Base-by-base conservation (phyloP, 2,329 filamentous ascomycete species). In the Ilyonectria destructans region DNA sequence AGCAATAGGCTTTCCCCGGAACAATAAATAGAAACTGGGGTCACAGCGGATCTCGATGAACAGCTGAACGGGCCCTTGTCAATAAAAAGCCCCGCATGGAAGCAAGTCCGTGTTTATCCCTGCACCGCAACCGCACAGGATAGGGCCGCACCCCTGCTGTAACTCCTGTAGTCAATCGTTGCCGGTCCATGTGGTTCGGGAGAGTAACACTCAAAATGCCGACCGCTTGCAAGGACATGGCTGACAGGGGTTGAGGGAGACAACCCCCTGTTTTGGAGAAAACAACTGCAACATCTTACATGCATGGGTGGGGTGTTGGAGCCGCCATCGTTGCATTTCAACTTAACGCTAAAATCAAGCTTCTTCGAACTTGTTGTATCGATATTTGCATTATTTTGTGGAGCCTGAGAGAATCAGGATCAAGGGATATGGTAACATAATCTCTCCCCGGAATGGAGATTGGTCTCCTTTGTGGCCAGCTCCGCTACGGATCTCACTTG, bases 11-110 rank as follows among this genome's bases (percentile, higher is more conserved):
- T 21, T 19, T 6, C 49, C 59, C 59, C 49, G 52, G 48, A 45
- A 21, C 12, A 21, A 56, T 23, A 62, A 48, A 46, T 55, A 56
- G 26, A 61, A 56, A 21, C 37, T 46, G 49, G 59, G 59, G 59
- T 46, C 31, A 35, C 48, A 62, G 59, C n/a, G 33, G 12, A 21
- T 54, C 43, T 26, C 58, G 40, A 60, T 19, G 10, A n/a, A 43
- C 23, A 52, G 17, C 33, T 43, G 46, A 29, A 19, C 43, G 40
- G 17, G 23, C 12, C 23, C 52, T 49, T 62, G 49, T 33, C 26
- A 37, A 4, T 55, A 33, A 33, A 23, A 55, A 48, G 48, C n/a
- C 46, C 13, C n/a, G 54, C 23, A 37, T 26, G 37, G 9, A 21
- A 46, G 17, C 15, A 13, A 21, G 13, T 19, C 13, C 12, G 26